Base-by-base conservation (phyloP, 148 eudicot species). In the Camellia japonica region DNA sequence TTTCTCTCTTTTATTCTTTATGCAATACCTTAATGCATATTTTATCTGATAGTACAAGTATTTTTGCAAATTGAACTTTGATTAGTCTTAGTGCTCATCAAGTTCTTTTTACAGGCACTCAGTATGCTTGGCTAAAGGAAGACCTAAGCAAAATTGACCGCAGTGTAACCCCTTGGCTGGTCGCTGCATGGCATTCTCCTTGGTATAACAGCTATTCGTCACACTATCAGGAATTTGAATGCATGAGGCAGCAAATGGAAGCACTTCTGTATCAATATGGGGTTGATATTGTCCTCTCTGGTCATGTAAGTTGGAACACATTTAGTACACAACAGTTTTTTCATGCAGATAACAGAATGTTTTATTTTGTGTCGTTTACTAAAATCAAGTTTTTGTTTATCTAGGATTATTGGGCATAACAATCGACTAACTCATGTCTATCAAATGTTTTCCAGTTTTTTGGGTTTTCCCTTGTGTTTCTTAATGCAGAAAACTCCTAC, bases 201-300 rank as follows among this genome's bases (percentile, higher is more conserved):
- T 95, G 98, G 98, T 95, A 93, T 78, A 95, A 93, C 80, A 95
- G 97, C 87, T 95, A 93, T 81, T 88, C 97, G 9, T 93, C 98
- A 7, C 98, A 95, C 82, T 95, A 95, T 82, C 97, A 93, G 74
- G 98, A 95, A 86, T 89, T 90, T 75, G 98, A 95, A 81, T 95
- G 98, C 90, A 95, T 95, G 98, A 93, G 97, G 79, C 93, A 89
- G 78, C 88, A 91, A 82, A 90, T 95, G 97, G 98, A 95, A 87
- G 81, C 80, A 19, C 90, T 93, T 75, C 84, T 93, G 3, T 89
- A 95, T 71, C 85, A 84, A 42, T 78, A 90, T 85, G 81, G 88
- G 3, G 92, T 95, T 64, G 98, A 95, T 83, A 87, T 95, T 61
- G 92, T 95, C 82, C 91, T 93, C 76, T 89, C 94, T 71, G 98